These are phyloP conservation scores for Aspergillus ostianus DNA, from an alignment of 495 filamentous ascomycete species.

Conservation along the genomic window DNA sequence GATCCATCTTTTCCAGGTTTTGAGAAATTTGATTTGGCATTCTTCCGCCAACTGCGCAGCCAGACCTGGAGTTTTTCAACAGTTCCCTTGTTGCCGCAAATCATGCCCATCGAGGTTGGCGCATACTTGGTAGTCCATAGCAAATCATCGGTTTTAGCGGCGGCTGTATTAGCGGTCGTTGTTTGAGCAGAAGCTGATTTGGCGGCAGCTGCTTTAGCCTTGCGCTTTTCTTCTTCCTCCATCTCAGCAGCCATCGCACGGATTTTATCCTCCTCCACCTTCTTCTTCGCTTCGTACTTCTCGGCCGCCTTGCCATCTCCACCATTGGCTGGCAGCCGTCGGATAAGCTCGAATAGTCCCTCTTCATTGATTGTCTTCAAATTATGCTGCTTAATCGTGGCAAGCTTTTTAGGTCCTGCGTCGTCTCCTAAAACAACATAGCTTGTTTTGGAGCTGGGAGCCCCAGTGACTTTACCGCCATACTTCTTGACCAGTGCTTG, in stretches of 20 bases:
- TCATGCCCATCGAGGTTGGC: conserved; percentile 75
- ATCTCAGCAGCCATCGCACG: conserved; percentile 77
- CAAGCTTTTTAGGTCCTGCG: conserved; percentile 91
- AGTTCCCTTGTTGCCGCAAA: conserved; percentile 89
- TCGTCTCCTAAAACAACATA: conserved; percentile 90
- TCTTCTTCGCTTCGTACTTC: conserved; percentile 75
- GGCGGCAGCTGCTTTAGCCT: conserved; percentile 34
- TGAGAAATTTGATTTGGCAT: conserved; percentile 71
- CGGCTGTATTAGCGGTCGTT: neutral
- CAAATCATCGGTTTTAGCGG: conserved; percentile 53
- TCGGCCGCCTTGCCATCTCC: conserved; percentile 85
- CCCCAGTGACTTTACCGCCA: conserved; percentile 84
- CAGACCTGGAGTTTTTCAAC: conserved; percentile 89
- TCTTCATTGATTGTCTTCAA: conserved; percentile 93
- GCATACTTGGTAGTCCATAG: conserved; percentile 98
- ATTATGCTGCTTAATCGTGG: conserved; percentile 71
- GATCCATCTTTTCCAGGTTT: conserved; percentile 77
- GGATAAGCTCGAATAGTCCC: conserved; percentile 85
- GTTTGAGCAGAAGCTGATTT: conserved; percentile 10
- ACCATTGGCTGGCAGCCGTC: conserved; percentile 78
- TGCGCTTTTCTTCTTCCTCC: conserved; percentile 58
- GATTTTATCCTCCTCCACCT: conserved; percentile 75
- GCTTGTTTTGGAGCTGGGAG: conserved; percentile 86
- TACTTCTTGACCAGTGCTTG: conserved; percentile 86
- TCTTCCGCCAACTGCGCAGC: conserved; percentile 78